These are phyloP conservation scores for Ganoderma lingzhi DNA, from an alignment of 1,284 basidiomycete species.

Conservation along the genomic window DNA sequence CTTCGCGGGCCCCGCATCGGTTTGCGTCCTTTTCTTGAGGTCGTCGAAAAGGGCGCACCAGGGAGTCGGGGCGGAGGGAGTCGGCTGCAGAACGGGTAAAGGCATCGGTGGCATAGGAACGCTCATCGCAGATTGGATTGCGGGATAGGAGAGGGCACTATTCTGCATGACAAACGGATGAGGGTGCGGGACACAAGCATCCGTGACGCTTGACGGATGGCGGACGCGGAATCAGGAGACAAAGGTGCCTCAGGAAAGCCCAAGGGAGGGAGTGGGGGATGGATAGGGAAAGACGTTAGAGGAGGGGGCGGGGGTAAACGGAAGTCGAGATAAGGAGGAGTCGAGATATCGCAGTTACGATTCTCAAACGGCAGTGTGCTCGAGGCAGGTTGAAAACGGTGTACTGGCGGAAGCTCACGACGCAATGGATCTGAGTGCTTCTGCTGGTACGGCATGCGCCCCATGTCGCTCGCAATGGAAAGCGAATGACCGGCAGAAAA, in stretches of 20 bases:
- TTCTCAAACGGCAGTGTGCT: neutral
- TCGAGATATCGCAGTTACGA: neutral
- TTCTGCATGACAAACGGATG: neutral
- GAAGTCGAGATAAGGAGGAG: neutral
- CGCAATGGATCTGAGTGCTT: no score
- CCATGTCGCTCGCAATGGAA: no score
- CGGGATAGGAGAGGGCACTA: neutral
- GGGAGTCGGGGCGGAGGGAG: conserved; percentile 4
- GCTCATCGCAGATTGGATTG: neutral
- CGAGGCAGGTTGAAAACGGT: no score
- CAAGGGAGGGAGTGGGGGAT: neutral
- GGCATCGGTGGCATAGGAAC: neutral
- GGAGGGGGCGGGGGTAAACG: neutral
- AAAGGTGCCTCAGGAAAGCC: neutral
- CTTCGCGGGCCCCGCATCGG: neutral
- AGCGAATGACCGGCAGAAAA: neutral
- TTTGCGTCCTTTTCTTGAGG: conserved; percentile 13
- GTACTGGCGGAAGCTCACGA: neutral
- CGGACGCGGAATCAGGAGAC: neutral
- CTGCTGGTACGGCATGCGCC: neutral
- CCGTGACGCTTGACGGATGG: neutral
- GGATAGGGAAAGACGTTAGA: neutral
- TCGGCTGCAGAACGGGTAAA: neutral
- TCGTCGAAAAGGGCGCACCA: conserved; percentile 29
- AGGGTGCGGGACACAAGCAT: neutral